Conservation (phyloP, 306 rosid genomes). For the Pyrus betulifolia region DNA sequence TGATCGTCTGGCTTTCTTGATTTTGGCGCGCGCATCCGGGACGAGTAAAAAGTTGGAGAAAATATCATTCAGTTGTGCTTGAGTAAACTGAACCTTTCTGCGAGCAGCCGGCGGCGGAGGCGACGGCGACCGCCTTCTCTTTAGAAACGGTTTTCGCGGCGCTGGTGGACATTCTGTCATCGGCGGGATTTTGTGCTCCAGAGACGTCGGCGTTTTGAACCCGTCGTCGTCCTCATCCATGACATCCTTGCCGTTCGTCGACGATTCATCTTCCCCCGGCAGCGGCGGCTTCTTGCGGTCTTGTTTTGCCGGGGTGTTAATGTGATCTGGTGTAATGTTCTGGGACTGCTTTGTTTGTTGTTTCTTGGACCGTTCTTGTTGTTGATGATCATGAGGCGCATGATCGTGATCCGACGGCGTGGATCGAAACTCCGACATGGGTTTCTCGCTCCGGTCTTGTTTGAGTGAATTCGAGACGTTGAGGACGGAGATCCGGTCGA, state of each 20-base stretch:
- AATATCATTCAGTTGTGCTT: slow-evolving; percentile 31
- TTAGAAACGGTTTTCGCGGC: slow-evolving; percentile 12
- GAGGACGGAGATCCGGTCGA: not conserved
- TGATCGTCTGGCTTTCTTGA: slow-evolving; percentile 39
- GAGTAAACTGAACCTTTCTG: not conserved
- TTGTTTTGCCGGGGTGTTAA: not conserved
- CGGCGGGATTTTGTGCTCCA: slow-evolving; percentile 42
- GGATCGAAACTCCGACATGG: not conserved
- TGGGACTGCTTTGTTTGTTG: not conserved
- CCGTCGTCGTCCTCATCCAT: slow-evolving; percentile 37
- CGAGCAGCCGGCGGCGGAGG: not conserved
- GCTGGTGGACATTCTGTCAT: slow-evolving; percentile 46
- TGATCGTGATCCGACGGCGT: not conserved
- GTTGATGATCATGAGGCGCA: not conserved
- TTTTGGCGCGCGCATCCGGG: slow-evolving; percentile 9
- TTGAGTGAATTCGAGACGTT: not conserved
- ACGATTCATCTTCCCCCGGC: not conserved
- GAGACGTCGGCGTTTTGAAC: slow-evolving; percentile 54
- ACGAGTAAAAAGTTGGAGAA: not conserved
- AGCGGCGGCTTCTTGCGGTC: not conserved
- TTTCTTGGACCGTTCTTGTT: not conserved
- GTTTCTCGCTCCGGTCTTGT: not conserved
- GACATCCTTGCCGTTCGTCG: not conserved
- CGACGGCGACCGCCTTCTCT: slow-evolving; percentile 15
- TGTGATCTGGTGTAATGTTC: not conserved